Evolutionary conservation across 2,329 filamentous ascomycete genomes (phyloP).

Genomic region (Apiospora pterosperma): DNA sequence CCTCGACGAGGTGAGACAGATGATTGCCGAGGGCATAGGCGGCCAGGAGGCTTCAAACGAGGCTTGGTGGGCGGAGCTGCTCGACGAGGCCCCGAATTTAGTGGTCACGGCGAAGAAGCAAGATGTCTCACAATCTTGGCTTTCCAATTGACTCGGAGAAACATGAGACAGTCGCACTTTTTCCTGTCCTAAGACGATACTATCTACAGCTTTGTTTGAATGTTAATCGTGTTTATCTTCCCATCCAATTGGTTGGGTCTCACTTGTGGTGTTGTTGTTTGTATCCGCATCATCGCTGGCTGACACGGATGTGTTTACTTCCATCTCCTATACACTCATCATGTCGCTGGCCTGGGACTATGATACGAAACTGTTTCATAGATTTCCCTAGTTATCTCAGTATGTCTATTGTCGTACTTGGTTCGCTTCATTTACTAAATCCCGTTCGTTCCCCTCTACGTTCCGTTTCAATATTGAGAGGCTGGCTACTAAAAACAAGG

Average conservation of each 20-base stretch:
- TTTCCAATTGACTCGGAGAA: not conserved
- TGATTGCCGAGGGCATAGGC: slow-evolving; percentile 3
- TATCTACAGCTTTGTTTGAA: not conserved
- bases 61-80: slow-evolving; percentile 3
- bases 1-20: not conserved
- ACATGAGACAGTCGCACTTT: not conserved
- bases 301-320: not conserved
- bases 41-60: not conserved
- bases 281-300: not conserved
- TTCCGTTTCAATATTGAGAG: not conserved
- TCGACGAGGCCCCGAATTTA: slow-evolving; percentile 3
- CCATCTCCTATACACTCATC: not conserved
- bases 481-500: not conserved
- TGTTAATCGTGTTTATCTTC: not conserved
- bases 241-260: not conserved
- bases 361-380: not conserved
- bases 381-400: not conserved
- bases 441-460: not conserved
- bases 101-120: slow-evolving; percentile 5
- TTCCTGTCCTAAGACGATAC: not conserved
- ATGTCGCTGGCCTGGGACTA: not conserved
- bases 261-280: not conserved
- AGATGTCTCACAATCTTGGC: not conserved
- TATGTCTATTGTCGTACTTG: not conserved
- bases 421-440: not conserved